These are phyloP conservation scores for Bretschneidera sinensis DNA, from an alignment of 345 rosid genomes.

Conservation along the genomic window DNA sequence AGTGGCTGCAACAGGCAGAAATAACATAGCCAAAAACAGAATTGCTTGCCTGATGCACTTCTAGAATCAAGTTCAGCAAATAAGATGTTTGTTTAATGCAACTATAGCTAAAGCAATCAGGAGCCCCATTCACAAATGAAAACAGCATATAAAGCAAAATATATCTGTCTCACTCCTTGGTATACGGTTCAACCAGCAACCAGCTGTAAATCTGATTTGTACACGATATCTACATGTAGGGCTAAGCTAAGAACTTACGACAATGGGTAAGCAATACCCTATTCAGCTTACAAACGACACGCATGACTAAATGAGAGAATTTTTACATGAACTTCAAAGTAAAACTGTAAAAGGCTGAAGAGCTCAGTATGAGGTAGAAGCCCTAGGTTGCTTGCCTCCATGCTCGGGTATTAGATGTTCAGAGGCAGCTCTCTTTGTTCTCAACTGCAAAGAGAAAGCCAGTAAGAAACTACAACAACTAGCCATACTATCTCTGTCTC, in stretches of 20 bases:
- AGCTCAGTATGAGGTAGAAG: constrained; percentile 34
- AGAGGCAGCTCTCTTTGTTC: constrained; percentile 78
- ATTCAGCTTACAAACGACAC: constrained; percentile 9
- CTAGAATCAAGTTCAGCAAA: too few relatives aligned
- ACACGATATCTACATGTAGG: constrained; percentile 22
- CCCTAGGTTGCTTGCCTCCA: constrained; percentile 69
- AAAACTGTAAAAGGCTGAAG: too few relatives aligned
- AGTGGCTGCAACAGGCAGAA: too few relatives aligned
- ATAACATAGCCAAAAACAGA: too few relatives aligned
- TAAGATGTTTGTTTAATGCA: too few relatives aligned
- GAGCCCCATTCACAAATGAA: too few relatives aligned
- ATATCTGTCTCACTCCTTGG: too few relatives aligned
- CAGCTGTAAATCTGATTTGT: too few relatives aligned
- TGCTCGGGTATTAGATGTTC: constrained; percentile 63
- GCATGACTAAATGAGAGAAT: background rate
- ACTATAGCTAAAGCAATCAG: too few relatives aligned
- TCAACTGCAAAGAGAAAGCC: constrained; percentile 39
- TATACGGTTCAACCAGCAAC: too few relatives aligned
- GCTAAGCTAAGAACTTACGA: constrained; percentile 11
- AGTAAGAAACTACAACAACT: background rate
- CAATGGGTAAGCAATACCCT: constrained; percentile 11
- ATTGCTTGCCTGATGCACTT: too few relatives aligned
- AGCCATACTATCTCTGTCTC: background rate
- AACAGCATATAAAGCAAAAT: too few relatives aligned
- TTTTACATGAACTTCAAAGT: constrained; percentile 8